Conservation (phyloP, 345 rosid species). For the Citrus sinensis region DNA sequence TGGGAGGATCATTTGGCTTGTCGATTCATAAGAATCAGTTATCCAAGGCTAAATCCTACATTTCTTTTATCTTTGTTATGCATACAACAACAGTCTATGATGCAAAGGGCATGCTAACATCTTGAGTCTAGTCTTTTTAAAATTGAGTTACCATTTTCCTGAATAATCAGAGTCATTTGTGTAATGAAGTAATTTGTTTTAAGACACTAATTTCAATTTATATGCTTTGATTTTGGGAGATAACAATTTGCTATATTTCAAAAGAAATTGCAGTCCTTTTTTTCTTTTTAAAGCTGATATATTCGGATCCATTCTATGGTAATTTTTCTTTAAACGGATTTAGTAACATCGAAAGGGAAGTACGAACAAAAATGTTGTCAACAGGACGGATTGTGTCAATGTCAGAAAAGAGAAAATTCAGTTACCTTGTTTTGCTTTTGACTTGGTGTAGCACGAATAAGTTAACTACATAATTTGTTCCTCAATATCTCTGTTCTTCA, state of each 20-base stretch:
- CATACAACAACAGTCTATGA: neutral
- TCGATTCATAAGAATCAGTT: neutral
- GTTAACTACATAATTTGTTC: neutral
- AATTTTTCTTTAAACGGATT: neutral
- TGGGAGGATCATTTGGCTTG: neutral
- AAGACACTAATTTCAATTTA: neutral
- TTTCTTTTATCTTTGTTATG: neutral
- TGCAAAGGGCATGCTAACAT: neutral
- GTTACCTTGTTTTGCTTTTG: neutral
- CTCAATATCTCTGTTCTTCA: neutral
- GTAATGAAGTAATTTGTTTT: neutral
- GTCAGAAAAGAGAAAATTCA: neutral
- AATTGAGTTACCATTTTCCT: neutral
- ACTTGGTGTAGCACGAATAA: neutral
- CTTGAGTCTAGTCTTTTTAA: neutral
- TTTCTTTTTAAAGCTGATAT: neutral
- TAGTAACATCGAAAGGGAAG: neutral
- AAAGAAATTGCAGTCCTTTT: neutral
- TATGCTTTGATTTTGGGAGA: neutral
- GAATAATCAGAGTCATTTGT: neutral
- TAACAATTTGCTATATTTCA: neutral
- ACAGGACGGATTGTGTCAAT: neutral
- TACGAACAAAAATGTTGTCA: neutral
- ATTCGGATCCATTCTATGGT: neutral
- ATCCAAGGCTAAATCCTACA: neutral